Evolutionary conservation across 176 grass and related monocot genomes (phyloP).

Genomic region (Ananas comosus): DNA sequence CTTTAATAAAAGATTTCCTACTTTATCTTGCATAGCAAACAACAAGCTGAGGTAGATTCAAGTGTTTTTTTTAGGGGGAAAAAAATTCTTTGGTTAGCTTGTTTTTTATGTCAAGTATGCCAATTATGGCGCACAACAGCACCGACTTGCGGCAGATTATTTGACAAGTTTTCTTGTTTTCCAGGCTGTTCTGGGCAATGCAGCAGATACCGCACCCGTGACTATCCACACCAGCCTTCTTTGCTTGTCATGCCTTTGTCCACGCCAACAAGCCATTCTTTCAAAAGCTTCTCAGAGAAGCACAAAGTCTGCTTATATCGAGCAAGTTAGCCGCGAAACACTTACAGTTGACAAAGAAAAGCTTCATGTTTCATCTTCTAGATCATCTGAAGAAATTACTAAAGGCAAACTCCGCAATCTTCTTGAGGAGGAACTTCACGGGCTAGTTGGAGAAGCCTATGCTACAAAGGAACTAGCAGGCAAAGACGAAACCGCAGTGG

Average conservation of each 20-base stretch:
- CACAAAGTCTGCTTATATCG: conserved; percentile 5
- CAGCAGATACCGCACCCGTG: conserved; percentile 13
- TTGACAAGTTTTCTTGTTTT: background rate
- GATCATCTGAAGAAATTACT: no score
- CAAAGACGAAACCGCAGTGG: conserved; percentile 11
- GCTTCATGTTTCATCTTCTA: no score
- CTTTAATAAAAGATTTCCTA: no score
- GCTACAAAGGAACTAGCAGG: conserved; percentile 15
- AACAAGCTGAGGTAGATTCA: no score
- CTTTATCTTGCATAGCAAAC: no score
- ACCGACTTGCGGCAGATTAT: background rate
- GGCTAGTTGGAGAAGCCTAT: background rate
- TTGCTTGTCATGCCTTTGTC: conserved; percentile 41
- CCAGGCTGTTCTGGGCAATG: conserved; percentile 27
- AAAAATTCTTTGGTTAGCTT: no score
- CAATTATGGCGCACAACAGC: background rate
- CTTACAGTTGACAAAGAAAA: conserved; percentile 2
- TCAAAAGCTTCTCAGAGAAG: conserved; percentile 5
- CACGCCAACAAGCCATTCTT: conserved; percentile 9
- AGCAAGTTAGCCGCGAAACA: background rate
- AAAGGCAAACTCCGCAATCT: no score
- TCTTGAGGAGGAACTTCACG: no score
- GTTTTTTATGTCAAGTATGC: background rate
- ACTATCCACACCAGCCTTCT: conserved; percentile 27
- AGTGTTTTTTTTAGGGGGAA: no score